phyloP scores from a whole-genome alignment of 2,329 filamentous ascomycete species.

The Dactylellina parvicollis region DNA sequence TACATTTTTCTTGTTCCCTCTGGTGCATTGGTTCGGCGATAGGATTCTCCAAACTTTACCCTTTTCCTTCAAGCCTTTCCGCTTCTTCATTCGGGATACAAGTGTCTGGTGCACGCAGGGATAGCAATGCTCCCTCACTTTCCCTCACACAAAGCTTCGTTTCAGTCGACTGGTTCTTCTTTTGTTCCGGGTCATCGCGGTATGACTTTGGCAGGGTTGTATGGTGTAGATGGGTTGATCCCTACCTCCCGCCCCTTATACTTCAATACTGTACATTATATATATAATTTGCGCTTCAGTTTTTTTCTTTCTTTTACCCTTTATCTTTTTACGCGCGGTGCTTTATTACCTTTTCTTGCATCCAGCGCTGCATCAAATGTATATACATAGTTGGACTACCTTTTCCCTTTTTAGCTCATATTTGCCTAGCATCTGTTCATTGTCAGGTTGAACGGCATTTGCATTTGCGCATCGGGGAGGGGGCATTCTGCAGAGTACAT shows the following conservation, averaged over 20 bases:
- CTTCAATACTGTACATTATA: slow-evolving; percentile 47
- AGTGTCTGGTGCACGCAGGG: slow-evolving; percentile 31
- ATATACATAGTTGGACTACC: slow-evolving; percentile 14
- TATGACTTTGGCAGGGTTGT: neutral
- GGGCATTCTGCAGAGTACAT: slow-evolving; percentile 34
- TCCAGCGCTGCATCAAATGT: slow-evolving; percentile 22
- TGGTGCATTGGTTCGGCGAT: slow-evolving; percentile 54
- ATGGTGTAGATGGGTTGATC: slow-evolving; percentile 31
- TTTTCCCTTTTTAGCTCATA: slow-evolving; percentile 5
- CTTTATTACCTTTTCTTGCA: slow-evolving; percentile 22
- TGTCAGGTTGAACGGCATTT: slow-evolving; percentile 37
- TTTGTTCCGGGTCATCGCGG: neutral
- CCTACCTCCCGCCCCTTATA: slow-evolving; percentile 1
- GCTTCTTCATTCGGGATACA: slow-evolving; percentile 23
- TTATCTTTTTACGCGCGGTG: slow-evolving; percentile 19
- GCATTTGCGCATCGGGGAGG: slow-evolving; percentile 40
- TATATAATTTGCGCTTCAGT: slow-evolving; percentile 7
- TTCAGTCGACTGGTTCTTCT: slow-evolving; percentile 21
- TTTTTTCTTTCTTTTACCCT: slow-evolving; percentile 1
- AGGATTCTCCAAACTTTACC: slow-evolving; percentile 35
- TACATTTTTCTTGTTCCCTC: slow-evolving; percentile 32
- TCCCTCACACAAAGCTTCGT: neutral
- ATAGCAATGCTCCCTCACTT: slow-evolving; percentile 24
- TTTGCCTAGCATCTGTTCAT: slow-evolving; percentile 30
- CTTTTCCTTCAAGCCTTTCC: slow-evolving; percentile 14